A percentile compares a stretch with the other conserved stretches of the same genome.
These are phyloP conservation scores for Penicillium sp. DNA, from an alignment of 2,329 filamentous ascomycete genomes.

Conservation along the genomic window DNA sequence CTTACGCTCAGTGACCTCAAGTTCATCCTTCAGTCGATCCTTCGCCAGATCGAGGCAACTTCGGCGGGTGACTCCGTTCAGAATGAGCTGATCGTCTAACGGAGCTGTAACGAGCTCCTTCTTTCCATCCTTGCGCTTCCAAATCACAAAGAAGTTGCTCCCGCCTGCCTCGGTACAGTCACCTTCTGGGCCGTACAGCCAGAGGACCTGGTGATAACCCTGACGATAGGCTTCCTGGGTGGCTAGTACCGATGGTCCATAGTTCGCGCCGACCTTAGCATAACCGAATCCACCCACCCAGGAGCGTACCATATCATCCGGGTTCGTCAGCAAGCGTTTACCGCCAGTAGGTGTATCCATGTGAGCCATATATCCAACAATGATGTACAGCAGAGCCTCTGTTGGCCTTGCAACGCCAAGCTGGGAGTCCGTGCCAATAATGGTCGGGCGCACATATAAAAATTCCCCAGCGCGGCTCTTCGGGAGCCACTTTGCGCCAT, in stretches of 20 bases:
- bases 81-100: constrained; percentile 67
- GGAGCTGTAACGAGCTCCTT: constrained; percentile 74
- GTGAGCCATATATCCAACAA: constrained; percentile 63
- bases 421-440: no score
- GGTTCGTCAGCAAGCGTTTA: neutral
- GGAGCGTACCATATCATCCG: constrained; percentile 58
- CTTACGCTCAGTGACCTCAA: neutral
- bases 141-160: constrained; percentile 82
- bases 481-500: neutral
- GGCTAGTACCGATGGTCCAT: constrained; percentile 74
- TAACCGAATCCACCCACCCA: constrained; percentile 89
- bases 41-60: constrained; percentile 40
- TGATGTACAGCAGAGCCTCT: constrained; percentile 62
- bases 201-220: constrained; percentile 85
- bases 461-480: constrained; percentile 41
- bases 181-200: constrained; percentile 73
- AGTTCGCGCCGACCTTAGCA: constrained; percentile 87
- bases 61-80: constrained; percentile 76
- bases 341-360: neutral
- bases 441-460: constrained; percentile 16
- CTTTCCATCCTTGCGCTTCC: constrained; percentile 52
- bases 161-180: constrained; percentile 84
- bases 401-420: no score
- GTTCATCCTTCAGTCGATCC: neutral
- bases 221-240: constrained; percentile 66